Evolutionary conservation across 2,329 filamentous ascomycete species (phyloP), one percentile per base, ranked within the genome.

Genomic region (Eutypa lata): DNA sequence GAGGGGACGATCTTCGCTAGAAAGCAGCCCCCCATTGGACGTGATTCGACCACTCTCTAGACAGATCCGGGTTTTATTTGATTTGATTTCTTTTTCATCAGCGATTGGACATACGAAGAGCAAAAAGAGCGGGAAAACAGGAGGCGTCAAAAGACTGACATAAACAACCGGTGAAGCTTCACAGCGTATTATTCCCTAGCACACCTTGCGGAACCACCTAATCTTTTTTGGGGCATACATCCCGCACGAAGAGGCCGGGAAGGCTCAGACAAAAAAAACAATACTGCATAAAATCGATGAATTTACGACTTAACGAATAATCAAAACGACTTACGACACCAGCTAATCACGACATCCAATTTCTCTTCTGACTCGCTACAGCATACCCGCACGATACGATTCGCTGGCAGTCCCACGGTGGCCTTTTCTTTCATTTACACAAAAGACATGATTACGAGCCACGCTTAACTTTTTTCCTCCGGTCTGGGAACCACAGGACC

Each of bases 121-220:
- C 21, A 45, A 45, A 45, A 45, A 45, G 42, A 45, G 42, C 21
- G 42, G 22, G 21, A 24, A 45, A 28, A 45, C 42, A 45, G 21
- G 14, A 14, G 26, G 37, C 19, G 26, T 51, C 47, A 33, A 50
- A 37, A 42, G 44, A 60, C 63, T 63, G 64, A 66, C 61, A 68
- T 68, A 45, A 28, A 69, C 65, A 68, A 63, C 59, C 64, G 67
- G 60, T 62, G 65, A 68, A 68, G 67, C 67, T 69, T 69, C 67
- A 63, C 67, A 68, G 67, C 67, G 68, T 66, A 67, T 45, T 45
- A 45, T 16, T 22, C 16, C 49, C 53, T 52, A 64, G 63, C 61
- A 66, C 16, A 38, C 35, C 6, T 42, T 42, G 19, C 38, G 38
- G 19, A 31, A 31, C 26, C 26, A 31, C 26, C 26, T 31, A 31